Evolutionary conservation across 768 basidiomycete genomes (phyloP).

Genomic region (Tulasnella calospora): DNA sequence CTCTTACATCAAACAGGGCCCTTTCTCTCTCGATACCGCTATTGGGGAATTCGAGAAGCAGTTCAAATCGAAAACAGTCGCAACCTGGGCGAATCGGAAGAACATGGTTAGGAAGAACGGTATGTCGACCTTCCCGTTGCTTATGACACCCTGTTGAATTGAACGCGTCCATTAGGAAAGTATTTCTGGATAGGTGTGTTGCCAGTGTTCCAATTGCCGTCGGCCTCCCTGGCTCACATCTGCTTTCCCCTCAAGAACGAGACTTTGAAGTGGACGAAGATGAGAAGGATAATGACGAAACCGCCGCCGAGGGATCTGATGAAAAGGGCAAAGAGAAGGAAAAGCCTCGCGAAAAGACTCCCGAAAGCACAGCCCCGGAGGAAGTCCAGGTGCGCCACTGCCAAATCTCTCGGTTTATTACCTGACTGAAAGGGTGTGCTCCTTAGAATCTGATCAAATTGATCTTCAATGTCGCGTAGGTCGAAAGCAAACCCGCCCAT

Average conservation of each 20-base stretch:
- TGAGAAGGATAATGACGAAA: slow-evolving; percentile 29
- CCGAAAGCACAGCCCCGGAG: slow-evolving; percentile 43
- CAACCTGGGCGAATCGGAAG: slow-evolving; percentile 48
- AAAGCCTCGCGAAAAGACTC: slow-evolving; percentile 41
- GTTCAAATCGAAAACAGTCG: slow-evolving; percentile 52
- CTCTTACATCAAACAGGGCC: slow-evolving; percentile 41
- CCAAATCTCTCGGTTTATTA: neutral
- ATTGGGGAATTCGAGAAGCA: slow-evolving; percentile 56
- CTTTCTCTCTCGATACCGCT: slow-evolving; percentile 41
- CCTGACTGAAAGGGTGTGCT: neutral
- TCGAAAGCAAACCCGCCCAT: neutral
- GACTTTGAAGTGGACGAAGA: slow-evolving; percentile 37
- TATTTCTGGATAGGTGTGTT: slow-evolving; percentile 54
- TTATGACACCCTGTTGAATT: neutral
- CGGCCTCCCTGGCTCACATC: neutral
- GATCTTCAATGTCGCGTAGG: slow-evolving; percentile 39
- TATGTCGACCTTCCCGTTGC: slow-evolving; percentile 29
- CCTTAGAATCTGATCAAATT: slow-evolving; percentile 25
- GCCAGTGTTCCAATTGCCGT: neutral
- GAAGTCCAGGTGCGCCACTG: slow-evolving; percentile 38
- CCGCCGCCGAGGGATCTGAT: slow-evolving; percentile 34
- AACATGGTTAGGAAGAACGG: slow-evolving; percentile 52
- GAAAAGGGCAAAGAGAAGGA: slow-evolving; percentile 34
- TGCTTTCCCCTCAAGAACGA: slow-evolving; percentile 41
- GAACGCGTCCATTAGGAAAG: slow-evolving; percentile 44